Base-by-base conservation (phyloP, 2,329 filamentous ascomycete genomes). In the Trichoderma atroviride region DNA sequence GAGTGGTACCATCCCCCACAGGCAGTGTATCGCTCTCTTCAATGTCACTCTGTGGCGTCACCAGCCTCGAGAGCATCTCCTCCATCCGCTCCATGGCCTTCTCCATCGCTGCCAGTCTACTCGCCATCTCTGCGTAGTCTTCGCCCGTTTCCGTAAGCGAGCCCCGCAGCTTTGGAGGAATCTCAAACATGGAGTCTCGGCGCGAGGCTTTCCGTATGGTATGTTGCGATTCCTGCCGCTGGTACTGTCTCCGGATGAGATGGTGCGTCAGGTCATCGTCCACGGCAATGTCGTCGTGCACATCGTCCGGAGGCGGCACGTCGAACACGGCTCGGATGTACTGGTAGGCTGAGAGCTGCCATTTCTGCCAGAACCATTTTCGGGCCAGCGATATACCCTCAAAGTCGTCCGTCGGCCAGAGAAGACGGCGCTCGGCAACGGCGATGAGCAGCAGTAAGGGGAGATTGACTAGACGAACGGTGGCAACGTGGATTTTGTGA, bases 401-500 rank as follows among this genome's bases (percentile, higher is more conserved):
- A 70, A 63, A 22, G 69, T 52, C 55, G 73, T 73, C 19, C 2
- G 72, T 75, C 57, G 76, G 79, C 91, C 91, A 93, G 19, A 94
- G 84, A 11, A 88, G 82, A 6, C 87, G 86, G 62, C 93, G 88
- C 79, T 96, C 93, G 71, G 89, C 86, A 24, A 89, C 80, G 22
- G 89, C 88, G 70, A 96, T 91, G 70, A 91, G 74, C 4, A 95
- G 84, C 1, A 96, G 83, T 5, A 94, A 82, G 0, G 93, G 93
- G 2, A 92, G 84, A 78, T 96, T 96, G 74, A 94, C 85, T 10
- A 89, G 81, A 47, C 92, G 89, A 27, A 96, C 90, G 11, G 88
- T 87, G 69, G 89, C 88, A 69, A 96, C 92, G 76, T 96, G 94
- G 75, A 95, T 91, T 80, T 95, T 96, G 83, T 96, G 93, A 77